Base-by-base conservation (phyloP, 169 alveolate species). In the Cryptosporidium sp. region DNA sequence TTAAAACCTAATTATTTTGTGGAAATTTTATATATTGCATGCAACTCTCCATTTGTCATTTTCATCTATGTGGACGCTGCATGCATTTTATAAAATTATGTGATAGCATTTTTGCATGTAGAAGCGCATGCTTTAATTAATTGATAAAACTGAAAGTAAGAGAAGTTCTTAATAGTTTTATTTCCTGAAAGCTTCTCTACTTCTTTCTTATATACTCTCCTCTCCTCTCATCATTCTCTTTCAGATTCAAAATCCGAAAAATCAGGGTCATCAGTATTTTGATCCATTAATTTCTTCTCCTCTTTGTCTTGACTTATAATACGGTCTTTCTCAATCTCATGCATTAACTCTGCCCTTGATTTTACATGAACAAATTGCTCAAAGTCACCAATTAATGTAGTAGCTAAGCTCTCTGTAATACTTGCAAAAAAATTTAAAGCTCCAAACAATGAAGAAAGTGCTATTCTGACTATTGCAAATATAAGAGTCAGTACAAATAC, bases 331-430 rank as follows among this genome's bases (percentile, higher is more conserved):
- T 74, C 89, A 69, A 86, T 93, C 69, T 92, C 95, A 43, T 91
- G 80, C 86, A 85, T 93, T 37, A 92, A 86, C 61, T 94, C 96
- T 1, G 95, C 85, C 23, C 95, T 73, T 41, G 94, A 95, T 67
- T 93, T 94, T 23, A 93, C 94, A 58, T 95, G 93, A 5, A 97
- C 94, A 86, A 96, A 96, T 86, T 96, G 96, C 89, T 96, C 98
- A 67, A 96, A 94, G 80, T 96, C 98, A 12, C 98, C 98, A 14
- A 96, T 92, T 31, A 96, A 91, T 12, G 96, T 94, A 62, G 95
- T 96, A 33, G 98, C 93, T 73, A 96, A 93, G 9, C 98, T 97
- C 73, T 96, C 98, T 18, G 96, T 94, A 23, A 96, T 86, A 67
- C 97, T 93, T 41, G 97, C 95, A 61, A 94, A 85, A 70, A 96